Percentiles rank a stretch among this genome's conserved stretches.
phyloP scores from a whole-genome alignment of 371 early-diverging fungal species.

The Rhizopus delemar region DNA sequence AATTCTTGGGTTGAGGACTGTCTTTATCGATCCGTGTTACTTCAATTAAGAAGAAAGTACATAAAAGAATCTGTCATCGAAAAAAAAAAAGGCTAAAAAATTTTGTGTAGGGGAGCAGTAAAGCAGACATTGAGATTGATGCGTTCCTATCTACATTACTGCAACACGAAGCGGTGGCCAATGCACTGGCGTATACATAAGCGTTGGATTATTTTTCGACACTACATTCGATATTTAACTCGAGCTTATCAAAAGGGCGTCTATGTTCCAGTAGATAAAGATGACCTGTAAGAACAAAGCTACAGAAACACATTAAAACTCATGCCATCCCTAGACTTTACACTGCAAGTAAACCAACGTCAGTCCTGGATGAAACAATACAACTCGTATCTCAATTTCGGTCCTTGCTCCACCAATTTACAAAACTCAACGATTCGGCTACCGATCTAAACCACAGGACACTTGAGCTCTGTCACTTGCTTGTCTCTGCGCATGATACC shows the following conservation, averaged over 20 bases:
- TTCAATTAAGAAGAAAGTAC: slow-evolving; percentile 59
- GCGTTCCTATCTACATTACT: slow-evolving; percentile 35
- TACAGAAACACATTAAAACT: too few relatives aligned
- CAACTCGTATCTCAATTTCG: slow-evolving; percentile 19
- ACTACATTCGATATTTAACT: slow-evolving; percentile 42
- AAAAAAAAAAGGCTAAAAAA: too few relatives aligned
- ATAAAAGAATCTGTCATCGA: background rate
- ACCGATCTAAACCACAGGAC: slow-evolving; percentile 17
- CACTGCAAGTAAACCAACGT: slow-evolving; percentile 5
- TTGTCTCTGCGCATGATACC: slow-evolving; percentile 33
- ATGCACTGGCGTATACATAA: slow-evolving; percentile 46
- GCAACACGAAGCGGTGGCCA: slow-evolving; percentile 38
- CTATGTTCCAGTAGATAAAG: slow-evolving; percentile 28
- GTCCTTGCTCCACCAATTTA: slow-evolving; percentile 7
- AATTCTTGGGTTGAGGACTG: slow-evolving; percentile 70
- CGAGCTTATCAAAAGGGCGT: slow-evolving; percentile 32
- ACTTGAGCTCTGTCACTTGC: slow-evolving; percentile 28
- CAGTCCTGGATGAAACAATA: slow-evolving; percentile 22
- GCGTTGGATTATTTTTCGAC: slow-evolving; percentile 48
- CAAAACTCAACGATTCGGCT: background rate
- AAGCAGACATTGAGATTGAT: slow-evolving; percentile 32
- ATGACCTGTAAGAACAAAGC: slow-evolving; percentile 2
- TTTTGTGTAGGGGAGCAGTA: slow-evolving; percentile 14
- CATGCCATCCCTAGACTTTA: slow-evolving; percentile 7
- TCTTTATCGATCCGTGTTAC: slow-evolving; percentile 61